Percentiles rank a stretch among this genome's conserved stretches.
phyloP scores from a whole-genome alignment of 2,329 filamentous ascomycete species.

The Penicillium paneum region DNA sequence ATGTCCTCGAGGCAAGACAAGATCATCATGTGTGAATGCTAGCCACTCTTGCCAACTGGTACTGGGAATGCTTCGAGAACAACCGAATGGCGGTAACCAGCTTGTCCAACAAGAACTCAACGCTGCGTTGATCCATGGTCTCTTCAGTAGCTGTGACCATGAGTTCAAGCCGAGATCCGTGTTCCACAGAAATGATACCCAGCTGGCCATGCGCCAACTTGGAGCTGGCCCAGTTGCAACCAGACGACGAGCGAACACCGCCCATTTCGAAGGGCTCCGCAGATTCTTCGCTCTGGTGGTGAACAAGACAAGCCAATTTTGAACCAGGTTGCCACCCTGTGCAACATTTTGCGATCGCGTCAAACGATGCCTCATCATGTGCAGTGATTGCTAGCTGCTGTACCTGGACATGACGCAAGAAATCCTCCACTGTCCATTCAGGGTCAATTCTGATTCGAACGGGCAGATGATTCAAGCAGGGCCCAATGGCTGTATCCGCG shows the following conservation, averaged over 20 bases:
- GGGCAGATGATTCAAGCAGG: slow-evolving; percentile 8
- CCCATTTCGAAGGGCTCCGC: background rate
- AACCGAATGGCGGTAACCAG: background rate
- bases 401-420: slow-evolving; percentile 12
- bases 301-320: background rate
- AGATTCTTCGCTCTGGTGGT: background rate
- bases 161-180: background rate
- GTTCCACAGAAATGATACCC: background rate
- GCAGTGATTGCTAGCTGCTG: slow-evolving; percentile 9
- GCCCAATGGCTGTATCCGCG: slow-evolving; percentile 6
- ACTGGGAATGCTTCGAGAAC: background rate
- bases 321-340: background rate
- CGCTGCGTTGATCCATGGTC: background rate
- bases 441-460: slow-evolving; percentile 3
- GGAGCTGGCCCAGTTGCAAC: background rate
- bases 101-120: background rate
- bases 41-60: background rate
- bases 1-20: background rate
- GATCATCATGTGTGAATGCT: background rate
- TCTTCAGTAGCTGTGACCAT: background rate
- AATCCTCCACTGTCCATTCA: slow-evolving; percentile 4
- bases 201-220: background rate
- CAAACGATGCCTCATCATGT: slow-evolving; percentile 1
- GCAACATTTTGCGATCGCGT: background rate
- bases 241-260: background rate